Evolutionary conservation across 2,329 filamentous ascomycete species (phyloP).

Genomic region (Ophiostoma sp.): DNA sequence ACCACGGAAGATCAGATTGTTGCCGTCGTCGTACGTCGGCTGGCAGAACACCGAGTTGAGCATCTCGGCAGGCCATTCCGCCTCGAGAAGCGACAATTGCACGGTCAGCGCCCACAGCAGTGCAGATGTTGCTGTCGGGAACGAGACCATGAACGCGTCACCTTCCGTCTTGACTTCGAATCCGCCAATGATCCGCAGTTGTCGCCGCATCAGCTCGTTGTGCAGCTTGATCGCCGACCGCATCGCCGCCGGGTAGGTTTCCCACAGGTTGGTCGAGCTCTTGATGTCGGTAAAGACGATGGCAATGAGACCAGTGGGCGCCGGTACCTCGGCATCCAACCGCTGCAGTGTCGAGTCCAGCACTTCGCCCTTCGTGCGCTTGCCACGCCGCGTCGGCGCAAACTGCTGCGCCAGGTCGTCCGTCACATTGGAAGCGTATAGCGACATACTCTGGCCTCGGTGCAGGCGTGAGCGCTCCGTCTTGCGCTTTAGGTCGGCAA

Average conservation of each 20-base stretch:
- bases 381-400: conserved; percentile 57
- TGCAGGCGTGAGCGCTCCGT: conserved; percentile 65
- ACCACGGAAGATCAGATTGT: conserved; percentile 85
- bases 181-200: conserved; percentile 86
- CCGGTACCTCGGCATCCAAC: conserved; percentile 83
- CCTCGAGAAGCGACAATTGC: conserved; percentile 79
- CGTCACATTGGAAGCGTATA: conserved; percentile 69
- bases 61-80: conserved; percentile 90
- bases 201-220: conserved; percentile 92
- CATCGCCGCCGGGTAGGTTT: conserved; percentile 92
- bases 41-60: conserved; percentile 80
- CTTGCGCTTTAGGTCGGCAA: conserved; percentile 82
- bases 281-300: conserved; percentile 99
- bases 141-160: conserved; percentile 98
- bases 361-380: conserved; percentile 57
- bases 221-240: conserved; percentile 93
- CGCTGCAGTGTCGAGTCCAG: conserved; percentile 82
- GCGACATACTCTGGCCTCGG: conserved; percentile 76
- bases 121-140: conserved; percentile 90
- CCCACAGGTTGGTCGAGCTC: conserved; percentile 93
- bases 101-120: conserved; percentile 95
- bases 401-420: conserved; percentile 59
- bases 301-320: conserved; percentile 82
- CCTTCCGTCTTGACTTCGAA: conserved; percentile 99
- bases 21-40: conserved; percentile 74